A percentile compares a stretch with the other conserved stretches of the same genome.
Evolutionary conservation across 2,329 filamentous ascomycete genomes (phyloP).

Genomic region (Aulographum hederae): DNA sequence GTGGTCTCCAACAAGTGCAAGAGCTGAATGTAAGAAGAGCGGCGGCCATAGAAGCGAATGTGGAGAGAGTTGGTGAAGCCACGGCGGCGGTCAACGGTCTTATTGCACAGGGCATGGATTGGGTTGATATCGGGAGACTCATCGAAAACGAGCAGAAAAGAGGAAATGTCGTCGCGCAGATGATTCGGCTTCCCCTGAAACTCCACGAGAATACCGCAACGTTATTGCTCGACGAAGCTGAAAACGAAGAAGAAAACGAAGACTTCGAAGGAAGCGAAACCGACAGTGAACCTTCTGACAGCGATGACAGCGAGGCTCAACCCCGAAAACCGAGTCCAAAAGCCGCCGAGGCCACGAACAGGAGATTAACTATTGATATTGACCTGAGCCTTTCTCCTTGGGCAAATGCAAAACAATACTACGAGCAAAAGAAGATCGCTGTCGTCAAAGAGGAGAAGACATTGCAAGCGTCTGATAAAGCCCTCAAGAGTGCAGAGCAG

Average conservation of each 20-base stretch:
- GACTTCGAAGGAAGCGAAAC: conserved; percentile 44
- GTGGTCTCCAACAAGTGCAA: conserved; percentile 66
- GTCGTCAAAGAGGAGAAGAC: conserved; percentile 82
- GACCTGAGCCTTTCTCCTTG: conserved; percentile 68
- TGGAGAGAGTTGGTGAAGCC: conserved; percentile 80
- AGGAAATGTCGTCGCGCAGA: conserved; percentile 67
- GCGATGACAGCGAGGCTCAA: conserved; percentile 29
- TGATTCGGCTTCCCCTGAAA: conserved; percentile 76
- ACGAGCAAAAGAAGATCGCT: conserved; percentile 70
- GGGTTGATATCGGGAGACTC: conserved; percentile 75
- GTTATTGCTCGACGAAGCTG: conserved; percentile 55
- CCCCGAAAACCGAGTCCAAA: conserved; percentile 28
- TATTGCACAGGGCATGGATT: conserved; percentile 92
- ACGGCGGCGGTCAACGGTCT: conserved; percentile 83
- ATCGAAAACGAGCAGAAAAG: conserved; percentile 73
- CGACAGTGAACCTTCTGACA: conserved; percentile 45
- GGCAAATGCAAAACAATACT: conserved; percentile 82
- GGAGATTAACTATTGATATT: conserved; percentile 57
- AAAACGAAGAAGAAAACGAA: conserved; percentile 38
- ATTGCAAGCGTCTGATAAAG: conserved; percentile 58
- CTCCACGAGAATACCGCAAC: conserved; percentile 81
- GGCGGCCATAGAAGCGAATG: conserved; percentile 75
- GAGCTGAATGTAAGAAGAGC: conserved; percentile 74
- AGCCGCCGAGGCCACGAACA: conserved; percentile 9
- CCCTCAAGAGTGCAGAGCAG: conserved; percentile 74